Evolutionary conservation across 345 rosid genomes (phyloP).

Genomic region (Aquilaria malaccensis): DNA sequence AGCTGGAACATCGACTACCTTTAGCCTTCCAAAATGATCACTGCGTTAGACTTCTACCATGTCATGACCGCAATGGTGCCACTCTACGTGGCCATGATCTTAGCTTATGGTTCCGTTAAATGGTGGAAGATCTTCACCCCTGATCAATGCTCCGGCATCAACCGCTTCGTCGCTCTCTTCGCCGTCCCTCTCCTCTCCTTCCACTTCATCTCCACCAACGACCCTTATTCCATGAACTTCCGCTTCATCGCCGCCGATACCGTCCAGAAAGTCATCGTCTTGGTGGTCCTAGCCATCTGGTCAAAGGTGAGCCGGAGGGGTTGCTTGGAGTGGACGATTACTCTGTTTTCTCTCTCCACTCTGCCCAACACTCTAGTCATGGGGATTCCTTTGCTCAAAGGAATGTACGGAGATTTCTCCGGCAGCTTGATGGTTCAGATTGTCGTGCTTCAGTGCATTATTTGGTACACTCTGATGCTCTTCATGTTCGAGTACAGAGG

Average conservation of each 20-base stretch:
- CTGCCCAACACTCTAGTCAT: slow-evolving; percentile 75
- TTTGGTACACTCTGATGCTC: slow-evolving; percentile 78
- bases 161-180: slow-evolving; percentile 95
- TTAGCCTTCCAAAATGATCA: slow-evolving; percentile 48
- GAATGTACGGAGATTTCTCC: slow-evolving; percentile 65
- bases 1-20: neutral
- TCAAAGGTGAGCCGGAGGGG: slow-evolving; percentile 37
- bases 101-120: slow-evolving; percentile 94
- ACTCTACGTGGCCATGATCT: slow-evolving; percentile 92
- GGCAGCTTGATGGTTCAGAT: slow-evolving; percentile 78
- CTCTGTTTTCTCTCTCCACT: slow-evolving; percentile 63
- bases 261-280: slow-evolving; percentile 55
- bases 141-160: slow-evolving; percentile 96
- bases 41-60: slow-evolving; percentile 70
- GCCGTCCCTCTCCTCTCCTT: slow-evolving; percentile 98
- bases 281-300: slow-evolving; percentile 41
- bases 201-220: slow-evolving; percentile 66
- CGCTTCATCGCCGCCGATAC: slow-evolving; percentile 70
- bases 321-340: slow-evolving; percentile 67
- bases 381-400: slow-evolving; percentile 71
- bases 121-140: slow-evolving; percentile 99
- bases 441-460: slow-evolving; percentile 74
- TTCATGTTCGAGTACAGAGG: slow-evolving; percentile 66
- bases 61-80: slow-evolving; percentile 99
- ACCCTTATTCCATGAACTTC: slow-evolving; percentile 63